phyloP scores from a whole-genome alignment of 176 grass and related monocot genomes.

The Hsuehochloa calcarea region DNA sequence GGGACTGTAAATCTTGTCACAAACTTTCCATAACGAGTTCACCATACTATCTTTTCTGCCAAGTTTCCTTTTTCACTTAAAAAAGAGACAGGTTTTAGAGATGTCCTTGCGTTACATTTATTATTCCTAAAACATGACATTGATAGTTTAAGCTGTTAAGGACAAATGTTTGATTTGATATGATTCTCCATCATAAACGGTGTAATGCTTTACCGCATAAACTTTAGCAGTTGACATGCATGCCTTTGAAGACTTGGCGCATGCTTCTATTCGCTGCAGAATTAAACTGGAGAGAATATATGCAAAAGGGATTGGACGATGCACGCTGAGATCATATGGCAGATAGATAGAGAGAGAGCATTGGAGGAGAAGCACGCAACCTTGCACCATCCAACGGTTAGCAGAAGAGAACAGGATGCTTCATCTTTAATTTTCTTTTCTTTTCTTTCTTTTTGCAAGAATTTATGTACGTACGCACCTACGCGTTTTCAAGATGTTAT shows the following conservation, averaged over 20 bases:
- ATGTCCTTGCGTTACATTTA: neutral
- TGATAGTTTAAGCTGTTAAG: conserved; percentile 10
- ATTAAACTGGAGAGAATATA: neutral
- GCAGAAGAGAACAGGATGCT: conserved; percentile 31
- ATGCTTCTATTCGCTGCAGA: neutral
- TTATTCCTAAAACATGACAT: conserved; percentile 14
- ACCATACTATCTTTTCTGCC: neutral
- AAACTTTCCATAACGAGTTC: neutral
- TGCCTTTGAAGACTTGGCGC: no score
- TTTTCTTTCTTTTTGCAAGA: neutral
- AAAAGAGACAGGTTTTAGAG: neutral
- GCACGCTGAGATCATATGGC: conserved; percentile 13
- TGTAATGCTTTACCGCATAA: neutral
- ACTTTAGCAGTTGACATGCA: neutral
- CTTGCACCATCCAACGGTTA: neutral
- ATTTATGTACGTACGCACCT: neutral
- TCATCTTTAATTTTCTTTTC: neutral
- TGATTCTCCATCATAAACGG: neutral
- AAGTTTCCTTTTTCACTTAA: neutral
- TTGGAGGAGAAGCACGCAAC: neutral
- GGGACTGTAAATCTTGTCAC: neutral
- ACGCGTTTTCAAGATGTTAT: neutral
- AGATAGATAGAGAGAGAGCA: neutral
- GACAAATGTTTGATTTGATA: neutral
- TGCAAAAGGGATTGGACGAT: conserved; percentile 21